Evolutionary conservation across 805 yeast genomes (phyloP).

Genomic region (Ascoidea rubescens): DNA sequence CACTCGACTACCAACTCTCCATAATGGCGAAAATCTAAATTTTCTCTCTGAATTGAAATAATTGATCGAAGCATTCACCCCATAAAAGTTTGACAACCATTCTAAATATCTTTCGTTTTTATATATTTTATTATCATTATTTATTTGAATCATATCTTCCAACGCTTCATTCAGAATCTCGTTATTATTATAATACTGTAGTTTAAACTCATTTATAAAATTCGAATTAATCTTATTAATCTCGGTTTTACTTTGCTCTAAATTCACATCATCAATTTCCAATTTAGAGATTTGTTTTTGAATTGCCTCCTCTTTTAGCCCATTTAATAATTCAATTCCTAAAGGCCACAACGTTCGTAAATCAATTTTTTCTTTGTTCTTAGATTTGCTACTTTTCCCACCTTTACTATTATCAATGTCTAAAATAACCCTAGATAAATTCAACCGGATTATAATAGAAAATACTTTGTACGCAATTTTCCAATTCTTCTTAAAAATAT

Average conservation of each 20-base stretch:
- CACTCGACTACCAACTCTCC: neutral
- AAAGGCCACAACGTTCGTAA: neutral
- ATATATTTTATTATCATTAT: neutral
- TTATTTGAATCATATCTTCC: neutral
- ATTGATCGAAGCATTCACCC: neutral
- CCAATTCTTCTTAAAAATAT: neutral
- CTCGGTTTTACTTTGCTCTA: neutral
- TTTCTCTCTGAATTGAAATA: neutral
- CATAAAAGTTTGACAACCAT: neutral
- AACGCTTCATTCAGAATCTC: neutral
- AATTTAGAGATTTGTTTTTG: neutral
- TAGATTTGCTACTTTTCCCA: neutral
- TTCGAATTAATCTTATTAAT: neutral
- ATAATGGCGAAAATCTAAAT: neutral
- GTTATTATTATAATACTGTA: no score
- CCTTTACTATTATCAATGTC: neutral
- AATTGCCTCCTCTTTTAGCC: neutral
- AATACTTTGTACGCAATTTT: neutral
- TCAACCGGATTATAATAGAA: neutral
- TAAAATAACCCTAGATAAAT: neutral
- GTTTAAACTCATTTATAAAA: no score
- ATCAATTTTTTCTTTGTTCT: neutral
- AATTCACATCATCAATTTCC: neutral
- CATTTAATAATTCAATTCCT: neutral
- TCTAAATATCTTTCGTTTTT: neutral